These are phyloP conservation scores for Schizophyllum commune DNA, from an alignment of 1,284 basidiomycete genomes.

Conservation along the genomic window DNA sequence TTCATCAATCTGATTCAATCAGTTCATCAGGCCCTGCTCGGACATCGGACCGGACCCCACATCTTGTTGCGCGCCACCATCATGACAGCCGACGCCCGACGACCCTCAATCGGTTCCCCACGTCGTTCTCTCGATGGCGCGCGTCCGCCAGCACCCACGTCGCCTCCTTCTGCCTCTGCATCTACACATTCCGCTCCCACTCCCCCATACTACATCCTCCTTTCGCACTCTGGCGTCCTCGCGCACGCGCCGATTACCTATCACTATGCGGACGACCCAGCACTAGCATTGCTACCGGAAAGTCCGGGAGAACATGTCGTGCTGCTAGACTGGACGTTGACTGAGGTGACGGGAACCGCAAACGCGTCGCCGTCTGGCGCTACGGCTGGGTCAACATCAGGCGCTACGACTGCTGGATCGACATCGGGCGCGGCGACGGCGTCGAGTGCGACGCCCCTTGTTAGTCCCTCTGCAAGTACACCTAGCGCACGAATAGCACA, in stretches of 20 bases:
- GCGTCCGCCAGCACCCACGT: not conserved
- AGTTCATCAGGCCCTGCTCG: not conserved
- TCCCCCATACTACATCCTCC: conserved; percentile 44
- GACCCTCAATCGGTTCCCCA: not conserved
- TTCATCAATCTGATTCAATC: not conserved
- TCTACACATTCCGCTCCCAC: not conserved
- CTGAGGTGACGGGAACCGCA: not conserved
- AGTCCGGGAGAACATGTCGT: conserved; percentile 59
- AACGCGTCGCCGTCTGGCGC: not conserved
- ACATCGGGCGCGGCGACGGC: not conserved
- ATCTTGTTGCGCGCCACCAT: not conserved
- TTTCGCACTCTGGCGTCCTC: conserved; percentile 49
- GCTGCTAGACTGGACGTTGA: conserved; percentile 42
- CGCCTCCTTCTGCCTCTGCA: not conserved
- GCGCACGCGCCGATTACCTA: conserved; percentile 74
- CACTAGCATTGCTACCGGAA: conserved; percentile 49
- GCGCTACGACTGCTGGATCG: not conserved
- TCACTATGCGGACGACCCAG: conserved; percentile 71
- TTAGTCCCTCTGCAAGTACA: not conserved
- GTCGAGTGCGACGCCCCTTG: not conserved
- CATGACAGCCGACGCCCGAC: not conserved
- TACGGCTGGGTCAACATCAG: not conserved
- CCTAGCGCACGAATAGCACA: not conserved
- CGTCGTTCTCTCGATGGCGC: not conserved
- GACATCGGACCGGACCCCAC: not conserved